Percentiles rank a stretch among this genome's conserved stretches.
These are phyloP conservation scores for Astrocystis sublimbata DNA, from an alignment of 495 filamentous ascomycete species.

Conservation along the genomic window DNA sequence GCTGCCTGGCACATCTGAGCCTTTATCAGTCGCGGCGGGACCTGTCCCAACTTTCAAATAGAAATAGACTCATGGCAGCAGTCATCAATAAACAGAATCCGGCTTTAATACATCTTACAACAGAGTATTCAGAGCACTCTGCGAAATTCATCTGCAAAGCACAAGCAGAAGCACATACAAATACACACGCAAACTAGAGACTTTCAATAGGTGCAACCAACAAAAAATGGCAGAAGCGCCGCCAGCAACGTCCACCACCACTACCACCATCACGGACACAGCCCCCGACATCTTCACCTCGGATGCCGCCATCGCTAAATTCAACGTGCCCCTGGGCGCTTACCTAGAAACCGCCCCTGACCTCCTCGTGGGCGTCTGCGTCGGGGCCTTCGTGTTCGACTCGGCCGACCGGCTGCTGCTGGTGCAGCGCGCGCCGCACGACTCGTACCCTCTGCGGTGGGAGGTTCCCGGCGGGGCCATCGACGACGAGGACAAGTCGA, in stretches of 20 bases:
- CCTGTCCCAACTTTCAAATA: background rate
- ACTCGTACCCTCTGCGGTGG: conserved; percentile 53
- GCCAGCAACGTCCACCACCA: background rate
- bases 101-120: background rate
- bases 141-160: background rate
- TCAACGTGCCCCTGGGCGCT: conserved; percentile 25
- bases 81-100: background rate
- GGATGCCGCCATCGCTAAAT: conserved; percentile 22
- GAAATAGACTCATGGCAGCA: background rate
- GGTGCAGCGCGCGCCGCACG: conserved; percentile 52
- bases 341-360: conserved; percentile 27
- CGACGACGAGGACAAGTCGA: conserved; percentile 49
- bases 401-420: conserved; percentile 41
- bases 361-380: conserved; percentile 29
- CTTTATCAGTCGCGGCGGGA: background rate
- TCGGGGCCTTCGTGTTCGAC: conserved; percentile 44
- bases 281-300: conserved; percentile 31
- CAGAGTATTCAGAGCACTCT: background rate
- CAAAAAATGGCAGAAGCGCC: conserved; percentile 11
- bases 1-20: background rate
- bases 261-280: conserved; percentile 12
- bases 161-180: background rate
- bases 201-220: background rate
- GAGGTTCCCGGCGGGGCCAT: conserved; percentile 59
- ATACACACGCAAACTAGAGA: background rate